Evolutionary conservation across 768 basidiomycete genomes (phyloP).

Genomic region (Pleurotus pulmonarius): DNA sequence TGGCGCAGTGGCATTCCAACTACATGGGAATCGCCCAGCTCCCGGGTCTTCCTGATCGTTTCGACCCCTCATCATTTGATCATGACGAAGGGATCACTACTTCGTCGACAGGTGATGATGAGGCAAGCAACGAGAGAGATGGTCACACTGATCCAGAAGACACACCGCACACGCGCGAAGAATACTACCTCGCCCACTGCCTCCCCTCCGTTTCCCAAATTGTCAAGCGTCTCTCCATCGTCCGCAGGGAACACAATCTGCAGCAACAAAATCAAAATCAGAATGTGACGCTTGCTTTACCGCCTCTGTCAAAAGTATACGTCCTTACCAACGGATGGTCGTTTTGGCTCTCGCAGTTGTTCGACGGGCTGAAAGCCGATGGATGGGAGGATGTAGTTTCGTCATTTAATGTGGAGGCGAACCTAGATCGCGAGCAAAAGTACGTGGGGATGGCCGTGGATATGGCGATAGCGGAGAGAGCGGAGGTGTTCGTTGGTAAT

Average conservation of each 20-base stretch:
- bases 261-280: not conserved
- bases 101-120: not conserved
- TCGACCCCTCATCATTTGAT: conserved; percentile 24
- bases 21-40: conserved; percentile 53
- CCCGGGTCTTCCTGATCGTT: conserved; percentile 35
- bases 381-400: conserved; percentile 49
- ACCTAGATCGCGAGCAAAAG: conserved; percentile 40
- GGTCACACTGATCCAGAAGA: not conserved
- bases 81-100: not conserved
- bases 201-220: conserved; percentile 38
- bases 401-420: conserved; percentile 30
- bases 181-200: conserved; percentile 40
- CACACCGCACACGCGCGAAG: conserved; percentile 11
- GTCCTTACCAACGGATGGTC: conserved; percentile 51
- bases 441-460: conserved; percentile 52
- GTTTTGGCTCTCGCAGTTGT: conserved; percentile 36
- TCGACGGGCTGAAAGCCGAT: conserved; percentile 32
- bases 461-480: conserved; percentile 55
- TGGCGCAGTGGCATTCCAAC: conserved; percentile 36
- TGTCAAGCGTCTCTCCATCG: conserved; percentile 29
- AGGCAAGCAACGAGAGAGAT: conserved; percentile 7
- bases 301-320: conserved; percentile 27
- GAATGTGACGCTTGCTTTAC: conserved; percentile 4
- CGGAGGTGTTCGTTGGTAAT: conserved; percentile 60
- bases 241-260: conserved; percentile 28